Conservation (phyloP, 1,284 basidiomycete species). For the Athelia psychrophila region DNA sequence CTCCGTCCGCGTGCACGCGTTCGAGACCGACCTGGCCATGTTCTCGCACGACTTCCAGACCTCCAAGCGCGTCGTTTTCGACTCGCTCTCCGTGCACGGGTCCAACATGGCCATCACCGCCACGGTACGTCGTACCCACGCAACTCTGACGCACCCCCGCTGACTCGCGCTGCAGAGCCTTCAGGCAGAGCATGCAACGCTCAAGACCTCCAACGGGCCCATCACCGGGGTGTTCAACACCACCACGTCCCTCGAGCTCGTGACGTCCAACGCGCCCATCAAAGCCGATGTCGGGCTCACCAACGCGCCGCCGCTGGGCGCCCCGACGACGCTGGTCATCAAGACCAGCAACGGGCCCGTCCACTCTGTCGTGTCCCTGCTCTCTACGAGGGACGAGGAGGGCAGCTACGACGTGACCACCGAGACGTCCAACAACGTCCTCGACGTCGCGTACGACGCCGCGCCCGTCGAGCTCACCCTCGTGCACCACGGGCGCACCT, state of each 20-base stretch:
- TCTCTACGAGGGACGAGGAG: constrained; percentile 17
- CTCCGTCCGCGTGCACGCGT: neutral
- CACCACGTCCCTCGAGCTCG: constrained; percentile 26
- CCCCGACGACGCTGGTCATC: constrained; percentile 16
- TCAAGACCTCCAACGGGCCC: constrained; percentile 27
- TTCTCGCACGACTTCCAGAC: constrained; percentile 29
- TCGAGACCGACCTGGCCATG: constrained; percentile 23
- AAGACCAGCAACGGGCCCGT: constrained; percentile 31
- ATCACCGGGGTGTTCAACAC: constrained; percentile 35
- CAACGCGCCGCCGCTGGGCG: constrained; percentile 15
- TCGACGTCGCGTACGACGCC: constrained; percentile 28
- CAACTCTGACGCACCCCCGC: constrained; percentile 3
- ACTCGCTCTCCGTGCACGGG: constrained; percentile 9
- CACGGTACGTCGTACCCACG: neutral
- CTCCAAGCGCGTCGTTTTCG: constrained; percentile 21
- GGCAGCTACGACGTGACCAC: constrained; percentile 34
- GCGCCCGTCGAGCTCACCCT: constrained; percentile 40
- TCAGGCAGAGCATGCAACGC: constrained; percentile 15
- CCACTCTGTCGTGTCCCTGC: constrained; percentile 23
- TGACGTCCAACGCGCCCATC: constrained; percentile 30
- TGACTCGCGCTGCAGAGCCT: constrained; percentile 10
- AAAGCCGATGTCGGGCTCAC: constrained; percentile 23
- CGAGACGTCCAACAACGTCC: constrained; percentile 22
- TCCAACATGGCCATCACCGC: neutral
- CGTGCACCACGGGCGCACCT: constrained; percentile 27